Evolutionary conservation across 441 rosid species (phyloP).

Genomic region (Omphalea diandra): DNA sequence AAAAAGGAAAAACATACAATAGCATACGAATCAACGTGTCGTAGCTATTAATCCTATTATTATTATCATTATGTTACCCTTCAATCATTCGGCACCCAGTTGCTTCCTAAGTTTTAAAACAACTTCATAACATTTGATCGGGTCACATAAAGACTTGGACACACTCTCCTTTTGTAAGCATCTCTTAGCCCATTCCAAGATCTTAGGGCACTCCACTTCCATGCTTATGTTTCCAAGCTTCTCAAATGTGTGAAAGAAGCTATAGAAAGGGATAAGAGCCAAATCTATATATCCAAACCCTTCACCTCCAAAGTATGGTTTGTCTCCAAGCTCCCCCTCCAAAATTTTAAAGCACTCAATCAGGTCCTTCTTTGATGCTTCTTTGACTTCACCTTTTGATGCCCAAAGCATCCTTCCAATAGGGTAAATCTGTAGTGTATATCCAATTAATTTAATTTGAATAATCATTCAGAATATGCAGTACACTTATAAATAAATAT

Average conservation of each 20-base stretch:
- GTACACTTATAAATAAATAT: no score
- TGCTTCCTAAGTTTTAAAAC: neutral
- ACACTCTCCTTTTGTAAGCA: slow-evolving; percentile 17
- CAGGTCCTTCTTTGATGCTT: slow-evolving; percentile 8
- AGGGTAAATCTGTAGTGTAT: neutral
- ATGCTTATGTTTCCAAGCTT: neutral
- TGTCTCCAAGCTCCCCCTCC: slow-evolving; percentile 14
- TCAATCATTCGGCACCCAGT: neutral
- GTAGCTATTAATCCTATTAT: no score
- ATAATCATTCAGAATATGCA: no score
- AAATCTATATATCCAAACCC: slow-evolving; percentile 14
- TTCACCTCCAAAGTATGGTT: slow-evolving; percentile 19
- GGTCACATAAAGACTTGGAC: slow-evolving; percentile 3
- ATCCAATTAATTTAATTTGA: neutral
- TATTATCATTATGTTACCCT: neutral
- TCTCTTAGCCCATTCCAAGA: slow-evolving; percentile 13
- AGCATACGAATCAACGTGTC: no score
- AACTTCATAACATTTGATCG: neutral
- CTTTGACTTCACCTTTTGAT: slow-evolving; percentile 16
- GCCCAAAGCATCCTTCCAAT: neutral
- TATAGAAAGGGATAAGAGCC: slow-evolving; percentile 5
- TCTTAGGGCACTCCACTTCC: slow-evolving; percentile 9
- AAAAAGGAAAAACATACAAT: no score
- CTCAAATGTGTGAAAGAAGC: neutral
- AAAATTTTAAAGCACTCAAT: slow-evolving; percentile 5